These are phyloP conservation scores for Rhynchosporium agropyri DNA, from an alignment of 2,329 filamentous ascomycete species.

Conservation along the genomic window DNA sequence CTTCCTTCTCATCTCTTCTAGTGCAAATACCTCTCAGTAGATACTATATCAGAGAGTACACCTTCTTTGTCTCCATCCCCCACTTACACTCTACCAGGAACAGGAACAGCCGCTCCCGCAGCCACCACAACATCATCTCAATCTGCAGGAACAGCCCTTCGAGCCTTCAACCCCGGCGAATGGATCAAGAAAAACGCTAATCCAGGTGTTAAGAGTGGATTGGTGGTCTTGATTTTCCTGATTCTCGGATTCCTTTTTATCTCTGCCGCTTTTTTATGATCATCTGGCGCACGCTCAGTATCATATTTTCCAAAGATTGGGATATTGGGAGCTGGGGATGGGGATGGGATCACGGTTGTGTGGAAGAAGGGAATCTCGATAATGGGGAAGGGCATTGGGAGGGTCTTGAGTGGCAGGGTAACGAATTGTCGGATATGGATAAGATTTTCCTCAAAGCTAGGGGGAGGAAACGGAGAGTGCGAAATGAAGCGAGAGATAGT, in stretches of 20 bases:
- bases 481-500: too few species aligned
- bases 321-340: background rate
- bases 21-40: too few species aligned
- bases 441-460: slow-evolving; percentile 7
- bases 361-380: background rate
- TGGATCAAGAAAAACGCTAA: slow-evolving; percentile 3
- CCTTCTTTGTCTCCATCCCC: background rate
- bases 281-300: slow-evolving; percentile 3
- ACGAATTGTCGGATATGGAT: slow-evolving; percentile 8
- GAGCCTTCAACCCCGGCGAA: background rate
- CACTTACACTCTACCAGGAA: background rate
- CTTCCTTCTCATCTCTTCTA: too few species aligned
- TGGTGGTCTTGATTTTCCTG: background rate
- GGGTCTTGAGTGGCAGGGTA: background rate
- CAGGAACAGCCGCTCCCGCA: background rate
- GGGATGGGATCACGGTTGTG: background rate
- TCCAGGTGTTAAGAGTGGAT: background rate
- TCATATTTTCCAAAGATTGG: background rate
- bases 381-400: too few species aligned
- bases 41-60: too few species aligned
- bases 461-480: background rate
- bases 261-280: slow-evolving; percentile 15
- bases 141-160: background rate
- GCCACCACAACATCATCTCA: slow-evolving; percentile 1
- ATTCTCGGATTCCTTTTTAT: background rate